Base-by-base conservation (phyloP, 441 rosid species). In the Gossypium armourianum region DNA sequence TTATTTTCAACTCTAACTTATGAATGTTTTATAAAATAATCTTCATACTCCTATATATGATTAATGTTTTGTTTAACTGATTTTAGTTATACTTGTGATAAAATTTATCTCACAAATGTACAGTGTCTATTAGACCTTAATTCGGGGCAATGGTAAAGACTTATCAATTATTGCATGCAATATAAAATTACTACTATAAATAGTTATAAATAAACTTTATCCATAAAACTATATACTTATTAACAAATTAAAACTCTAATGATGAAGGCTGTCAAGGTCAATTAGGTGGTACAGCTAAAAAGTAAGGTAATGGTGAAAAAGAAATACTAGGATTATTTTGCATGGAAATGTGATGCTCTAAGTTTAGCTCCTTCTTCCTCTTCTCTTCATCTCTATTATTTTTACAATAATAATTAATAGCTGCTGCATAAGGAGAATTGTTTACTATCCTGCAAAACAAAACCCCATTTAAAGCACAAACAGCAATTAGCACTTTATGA, bases 221-320 rank as follows among this genome's bases (percentile, higher is more conserved):
- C 1, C 7, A 28, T 45, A 10, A 45, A 45, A 45, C 12, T 45
- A 45, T 45, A 9, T 43, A 10, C 49, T 43, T 45, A 45, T 45
- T 45, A 45, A 45, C 13, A 45, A 43, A 9, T 9, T 9, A 28
- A 4, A 28, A 28, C 13, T 12, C 13, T 43, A 43, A 12, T 45
- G n/a, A 45, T 10, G 12, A 61, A 61, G 24, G 26, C 26, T 36
- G 50, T 6, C 67, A 32, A 32, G 49, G n/a, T 17, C 50, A 16
- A 9, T 62, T 36, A 4, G 53, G 4, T 40, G 53, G 53, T 15
- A 52, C 28, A 52, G 59, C 24, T 13, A 4, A 77, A 59, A 78
- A 59, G 64, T 21, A 77, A 36, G 82, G 78, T 43, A 76, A 76
- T 15, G 79, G 79, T 3, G 80, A 80, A 55, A 8, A 79, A 73